Evolutionary conservation across 768 basidiomycete genomes (phyloP), one percentile per base, ranked within the genome.

Genomic region (Agaricus blazei): DNA sequence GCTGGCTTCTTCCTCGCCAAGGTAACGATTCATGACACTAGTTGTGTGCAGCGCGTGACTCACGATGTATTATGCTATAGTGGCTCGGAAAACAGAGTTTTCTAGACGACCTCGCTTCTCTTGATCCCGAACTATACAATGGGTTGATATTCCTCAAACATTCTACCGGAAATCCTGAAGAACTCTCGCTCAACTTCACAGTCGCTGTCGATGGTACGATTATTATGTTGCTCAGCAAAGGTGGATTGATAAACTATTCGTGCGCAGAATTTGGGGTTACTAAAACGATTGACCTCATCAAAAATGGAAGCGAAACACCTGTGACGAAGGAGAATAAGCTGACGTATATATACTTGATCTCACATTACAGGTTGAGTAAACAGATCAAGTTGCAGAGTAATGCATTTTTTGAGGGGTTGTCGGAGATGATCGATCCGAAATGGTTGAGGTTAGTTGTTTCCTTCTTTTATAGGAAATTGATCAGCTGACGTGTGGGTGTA

Each of bases 1-100:
- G 95, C 97, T 3, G 83, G 85, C 2, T 99, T 98, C 76, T 98
- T 98, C 78, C 76, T 97, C 52, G 83, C 90, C 6, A 94, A 93
- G 79, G 85, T 88, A 50, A 12, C 5, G 26, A 15, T 28, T 47
- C 19, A 24, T 43, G 9, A 34, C 37, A 45, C 34, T 4, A 8
- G 14, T 38, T 3, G n/a, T 34, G 47, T 15, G 15, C n/a, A 28
- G 49, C 19, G 14, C 19, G 51, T 37, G 40, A 5, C 40, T 41
- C 19, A 19, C 19, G 19, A 19, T 19, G 19, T 19, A 19, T 19
- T 19, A 19, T 19, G 19, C 19, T 19, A 1, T 62, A 91, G 90
- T 98, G 91, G 94, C 79, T 98, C 0, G 93, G 90, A 24, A 85
- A 86, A 65, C 91, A 95, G 68, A 91, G 88, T 60, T 94, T 90